phyloP scores from a whole-genome alignment of 1,284 basidiomycete species.

The Trichosporon coremiiforme region DNA sequence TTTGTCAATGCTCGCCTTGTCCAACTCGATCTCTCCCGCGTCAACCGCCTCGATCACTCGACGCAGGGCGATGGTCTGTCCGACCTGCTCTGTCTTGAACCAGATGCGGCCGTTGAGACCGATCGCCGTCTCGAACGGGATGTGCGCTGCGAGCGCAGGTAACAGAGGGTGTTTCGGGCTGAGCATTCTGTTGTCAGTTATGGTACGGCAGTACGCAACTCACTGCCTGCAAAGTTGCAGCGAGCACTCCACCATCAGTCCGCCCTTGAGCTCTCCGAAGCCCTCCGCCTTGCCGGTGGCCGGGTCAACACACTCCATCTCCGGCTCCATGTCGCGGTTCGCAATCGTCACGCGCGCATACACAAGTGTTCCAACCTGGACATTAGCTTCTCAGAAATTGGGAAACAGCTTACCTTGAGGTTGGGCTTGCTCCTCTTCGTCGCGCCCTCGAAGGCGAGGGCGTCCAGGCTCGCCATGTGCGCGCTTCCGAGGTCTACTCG shows the following conservation, averaged over 20 bases:
- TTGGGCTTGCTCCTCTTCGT: constrained; percentile 61
- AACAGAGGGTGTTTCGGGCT: constrained; percentile 55
- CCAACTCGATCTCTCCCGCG: constrained; percentile 38
- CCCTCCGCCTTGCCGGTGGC: constrained; percentile 59
- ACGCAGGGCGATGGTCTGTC: constrained; percentile 54
- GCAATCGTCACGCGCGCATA: constrained; percentile 59
- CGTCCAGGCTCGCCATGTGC: constrained; percentile 58
- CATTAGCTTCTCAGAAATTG: not conserved
- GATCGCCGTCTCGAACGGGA: constrained; percentile 59
- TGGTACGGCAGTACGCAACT: constrained; percentile 27
- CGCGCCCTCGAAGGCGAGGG: constrained; percentile 61
- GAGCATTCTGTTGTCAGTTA: constrained; percentile 48
- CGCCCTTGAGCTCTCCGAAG: constrained; percentile 57
- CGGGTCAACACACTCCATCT: constrained; percentile 60
- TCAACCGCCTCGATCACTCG: constrained; percentile 50
- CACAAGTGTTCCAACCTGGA: constrained; percentile 59
- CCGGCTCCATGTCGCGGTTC: constrained; percentile 60
- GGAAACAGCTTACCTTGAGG: constrained; percentile 53
- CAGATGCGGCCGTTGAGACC: constrained; percentile 60
- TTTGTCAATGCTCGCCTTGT: constrained; percentile 40
- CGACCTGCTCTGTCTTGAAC: constrained; percentile 55
- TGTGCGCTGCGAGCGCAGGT: constrained; percentile 42
- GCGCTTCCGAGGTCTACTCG: constrained; percentile 60
- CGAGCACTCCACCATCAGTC: constrained; percentile 52
- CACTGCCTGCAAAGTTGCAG: constrained; percentile 53